Evolutionary conservation across 345 rosid species (phyloP), one percentile per base, ranked within the genome.

Genomic region (Eucalyptus erythrocorys): DNA sequence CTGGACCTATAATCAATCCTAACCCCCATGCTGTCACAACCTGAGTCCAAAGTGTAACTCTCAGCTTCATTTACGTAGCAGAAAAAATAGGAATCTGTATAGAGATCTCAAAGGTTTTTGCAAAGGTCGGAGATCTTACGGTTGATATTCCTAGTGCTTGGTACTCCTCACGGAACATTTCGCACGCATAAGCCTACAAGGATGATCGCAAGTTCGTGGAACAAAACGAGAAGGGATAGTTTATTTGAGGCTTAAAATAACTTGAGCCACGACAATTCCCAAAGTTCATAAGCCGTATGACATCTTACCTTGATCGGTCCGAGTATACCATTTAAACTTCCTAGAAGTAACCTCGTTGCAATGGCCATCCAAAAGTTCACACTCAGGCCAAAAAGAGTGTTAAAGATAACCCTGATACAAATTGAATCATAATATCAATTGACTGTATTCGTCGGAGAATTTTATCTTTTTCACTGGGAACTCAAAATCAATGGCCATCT

Each of bases 1-100:
- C 98, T 79, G 99, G 99, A 87, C 99, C 99, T 91, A 98, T 92
- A 91, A 98, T 93, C 94, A 98, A 92, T 90, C 99, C 99, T 59
- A 95, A 95, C 10, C 98, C 99, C 99, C 99, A 98, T 37, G 99
- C 92, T 88, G 99, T 97, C 88, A 98, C 95, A 34, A 98, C 93
- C 99, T 97, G 95, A 87, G 91, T 89, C 79, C 57, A 13, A 15
- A 32, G 34, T 40, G 40, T 17, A 82, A n/a, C 26, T 79, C 12
- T 50, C 47, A 87, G 84, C 86, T 82, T 82, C 43, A 45, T 42
- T 43, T 24, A 13, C 86, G 16, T 24, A 5, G 49, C 48, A 42
- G 48, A 43, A 48, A 24, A 82, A 82, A 34, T 5, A 82, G 47
- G 49, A 82, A 82, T 48, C 47, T 15, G 86, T 40, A 43, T 26